phyloP scores from a whole-genome alignment of 495 filamentous ascomycete species.

The Choiromyces venosus region DNA sequence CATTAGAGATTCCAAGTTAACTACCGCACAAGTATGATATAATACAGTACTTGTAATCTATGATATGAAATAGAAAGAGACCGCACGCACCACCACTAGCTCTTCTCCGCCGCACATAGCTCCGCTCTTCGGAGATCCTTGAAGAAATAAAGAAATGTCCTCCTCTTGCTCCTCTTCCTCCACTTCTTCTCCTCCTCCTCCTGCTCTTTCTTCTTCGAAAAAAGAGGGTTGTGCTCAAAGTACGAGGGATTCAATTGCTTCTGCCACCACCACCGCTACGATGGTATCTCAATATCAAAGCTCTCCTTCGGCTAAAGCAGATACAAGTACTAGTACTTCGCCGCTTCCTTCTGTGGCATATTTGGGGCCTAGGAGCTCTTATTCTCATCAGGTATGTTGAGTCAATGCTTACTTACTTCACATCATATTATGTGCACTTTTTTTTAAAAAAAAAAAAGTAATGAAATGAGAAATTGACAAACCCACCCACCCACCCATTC shows the following conservation, averaged over 20 bases:
- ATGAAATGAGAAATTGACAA: neutral
- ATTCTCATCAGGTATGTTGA: conserved; percentile 80
- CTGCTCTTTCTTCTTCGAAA: neutral
- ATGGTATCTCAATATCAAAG: neutral
- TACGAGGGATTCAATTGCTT: no score
- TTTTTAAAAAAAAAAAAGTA: no score
- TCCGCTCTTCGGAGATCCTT: neutral
- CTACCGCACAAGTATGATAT: no score
- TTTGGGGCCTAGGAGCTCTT: conserved; percentile 76
- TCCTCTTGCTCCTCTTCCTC: neutral
- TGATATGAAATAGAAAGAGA: no score
- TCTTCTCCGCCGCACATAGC: neutral
- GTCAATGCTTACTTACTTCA: neutral
- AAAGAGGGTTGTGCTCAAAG: no score
- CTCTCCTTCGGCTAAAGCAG: no score
- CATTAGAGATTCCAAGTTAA: no score
- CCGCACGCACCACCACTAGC: no score
- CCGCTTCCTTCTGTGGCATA: conserved; percentile 58
- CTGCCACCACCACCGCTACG: neutral
- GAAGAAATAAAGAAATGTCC: neutral
- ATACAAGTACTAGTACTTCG: neutral
- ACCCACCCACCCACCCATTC: no score
- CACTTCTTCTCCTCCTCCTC: neutral
- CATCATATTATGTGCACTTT: neutral
- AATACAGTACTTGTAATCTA: no score